Evolutionary conservation across 2,329 filamentous ascomycete genomes (phyloP).

Genomic region (Volutella citrinella): DNA sequence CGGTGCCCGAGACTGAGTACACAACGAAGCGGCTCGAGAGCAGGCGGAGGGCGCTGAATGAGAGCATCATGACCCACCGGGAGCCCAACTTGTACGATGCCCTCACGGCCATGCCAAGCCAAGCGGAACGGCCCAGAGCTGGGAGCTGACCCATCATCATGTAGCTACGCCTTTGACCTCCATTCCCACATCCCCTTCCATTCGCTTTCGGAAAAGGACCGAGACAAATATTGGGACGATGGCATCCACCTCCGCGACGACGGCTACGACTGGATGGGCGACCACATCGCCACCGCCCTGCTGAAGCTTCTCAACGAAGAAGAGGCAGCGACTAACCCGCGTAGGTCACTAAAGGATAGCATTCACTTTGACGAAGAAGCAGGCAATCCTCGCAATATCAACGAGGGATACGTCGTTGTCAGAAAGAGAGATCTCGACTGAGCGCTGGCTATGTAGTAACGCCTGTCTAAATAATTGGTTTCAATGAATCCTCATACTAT

Average conservation of each 20-base stretch:
- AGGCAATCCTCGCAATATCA: conserved; percentile 43
- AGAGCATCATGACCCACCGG: conserved; percentile 47
- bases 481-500: conserved; percentile 12
- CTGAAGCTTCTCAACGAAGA: conserved; percentile 42
- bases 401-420: conserved; percentile 53
- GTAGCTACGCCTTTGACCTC: conserved; percentile 58
- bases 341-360: too few relatives aligned
- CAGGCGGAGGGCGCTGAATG: conserved; percentile 47
- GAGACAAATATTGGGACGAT: conserved; percentile 57
- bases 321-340: too few relatives aligned
- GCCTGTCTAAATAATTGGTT: conserved; percentile 14
- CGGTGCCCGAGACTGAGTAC: conserved; percentile 52
- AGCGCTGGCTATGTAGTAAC: conserved; percentile 12
- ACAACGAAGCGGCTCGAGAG: conserved; percentile 26
- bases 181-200: conserved; percentile 52
- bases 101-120: neutral
- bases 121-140: neutral
- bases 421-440: conserved; percentile 50
- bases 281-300: conserved; percentile 51
- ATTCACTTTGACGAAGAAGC: conserved; percentile 52
- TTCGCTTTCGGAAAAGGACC: conserved; percentile 43
- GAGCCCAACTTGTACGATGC: conserved; percentile 50
- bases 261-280: conserved; percentile 63
- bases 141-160: neutral
- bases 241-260: conserved; percentile 54